Evolutionary conservation across 2,329 filamentous ascomycete genomes (phyloP), one percentile per base, ranked within the genome.

Genomic region (Paecilomyces sp.): DNA sequence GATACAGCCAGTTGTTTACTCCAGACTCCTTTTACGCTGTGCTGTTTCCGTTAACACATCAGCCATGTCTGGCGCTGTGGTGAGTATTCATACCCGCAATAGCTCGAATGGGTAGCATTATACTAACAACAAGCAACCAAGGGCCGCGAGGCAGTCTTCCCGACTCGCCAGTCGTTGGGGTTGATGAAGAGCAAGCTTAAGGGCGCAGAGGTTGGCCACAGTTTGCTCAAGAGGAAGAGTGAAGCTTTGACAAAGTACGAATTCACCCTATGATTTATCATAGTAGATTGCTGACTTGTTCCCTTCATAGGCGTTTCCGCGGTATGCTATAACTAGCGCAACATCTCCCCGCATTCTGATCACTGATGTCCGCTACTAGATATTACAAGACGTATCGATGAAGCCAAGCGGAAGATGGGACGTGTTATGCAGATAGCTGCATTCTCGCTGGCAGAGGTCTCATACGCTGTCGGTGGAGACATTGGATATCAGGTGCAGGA

Each of bases 401-500:
- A 99, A 77, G 94, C 94, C 51, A 99, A 99, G 79, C 90, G 92
- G 69, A 99, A 99, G 82, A 99, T 99, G 93, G 94, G 94, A 60
- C 86, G 93, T 34, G 94, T 99, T 41, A 99, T 99, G 94, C 93
- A 97, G 77, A 96, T 99, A 71, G 94, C 94, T 50, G 92, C 94
- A 54, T 97, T 99, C 79, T 97, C 93, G 52, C 84, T 99, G 18
- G 94, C 94, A 61, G 94, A 97, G 79, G 94, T 99, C 59, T 96
- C 92, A 55, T 99, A 99, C 71, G 94, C 94, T 28, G 92, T 97
- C 30, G 94, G 94, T 63, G 92, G 93, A 70, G 90, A 96, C 71
- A 96, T 99, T 69, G 90, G 89, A 63, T 99, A 96, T 79, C 94
- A 99, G 79, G 91, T 99, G 66, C 92, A 97, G 73, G 94, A 99